Evolutionary conservation across 2,329 filamentous ascomycete genomes (phyloP).

Genomic region (Albifimbria verrucaria): DNA sequence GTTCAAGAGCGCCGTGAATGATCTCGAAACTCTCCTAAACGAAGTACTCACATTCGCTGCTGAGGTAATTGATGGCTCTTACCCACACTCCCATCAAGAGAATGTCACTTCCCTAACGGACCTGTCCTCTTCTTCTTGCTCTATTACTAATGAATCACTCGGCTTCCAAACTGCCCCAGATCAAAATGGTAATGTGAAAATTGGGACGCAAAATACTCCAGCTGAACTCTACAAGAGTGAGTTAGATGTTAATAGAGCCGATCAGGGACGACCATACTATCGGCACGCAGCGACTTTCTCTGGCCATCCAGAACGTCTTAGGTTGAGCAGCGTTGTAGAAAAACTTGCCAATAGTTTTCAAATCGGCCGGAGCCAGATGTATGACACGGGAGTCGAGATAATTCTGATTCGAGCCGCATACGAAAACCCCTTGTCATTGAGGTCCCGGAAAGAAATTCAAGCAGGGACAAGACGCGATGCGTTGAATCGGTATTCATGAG

Average conservation of each 20-base stretch:
- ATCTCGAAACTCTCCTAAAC: constrained; percentile 43
- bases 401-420: neutral
- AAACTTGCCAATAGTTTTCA: neutral
- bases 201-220: too few relatives aligned
- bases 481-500: too few relatives aligned
- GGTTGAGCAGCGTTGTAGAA: neutral
- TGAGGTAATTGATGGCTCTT: constrained; percentile 32
- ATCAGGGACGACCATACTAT: neutral
- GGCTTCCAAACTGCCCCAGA: too few relatives aligned
- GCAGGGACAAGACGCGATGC: neutral
- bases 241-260: neutral
- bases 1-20: constrained; percentile 35
- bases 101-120: too few relatives aligned
- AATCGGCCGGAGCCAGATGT: neutral
- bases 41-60: constrained; percentile 43
- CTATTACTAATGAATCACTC: too few relatives aligned
- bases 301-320: neutral
- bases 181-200: too few relatives aligned
- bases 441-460: neutral
- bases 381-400: neutral
- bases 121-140: too few relatives aligned
- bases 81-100: too few relatives aligned
- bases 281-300: neutral
- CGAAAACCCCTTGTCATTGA: neutral
- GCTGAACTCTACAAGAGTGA: neutral